Evolutionary conservation across 1,284 basidiomycete species (phyloP).

Genomic region (Flammula alnicola): DNA sequence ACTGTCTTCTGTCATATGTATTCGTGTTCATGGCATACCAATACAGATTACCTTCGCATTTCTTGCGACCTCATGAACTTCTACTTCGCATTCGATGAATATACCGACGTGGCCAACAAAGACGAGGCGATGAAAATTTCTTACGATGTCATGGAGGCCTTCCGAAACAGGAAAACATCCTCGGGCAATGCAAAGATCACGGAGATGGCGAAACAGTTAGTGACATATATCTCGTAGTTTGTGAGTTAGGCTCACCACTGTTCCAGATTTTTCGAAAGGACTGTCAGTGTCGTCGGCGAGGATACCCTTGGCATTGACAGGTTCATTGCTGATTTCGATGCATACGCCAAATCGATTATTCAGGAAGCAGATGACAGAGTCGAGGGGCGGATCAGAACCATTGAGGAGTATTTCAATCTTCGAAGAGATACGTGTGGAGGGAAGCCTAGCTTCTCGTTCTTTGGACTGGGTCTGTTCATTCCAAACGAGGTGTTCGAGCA

Average conservation of each 20-base stretch:
- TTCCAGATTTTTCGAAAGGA: slow-evolving; percentile 22
- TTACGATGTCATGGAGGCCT: slow-evolving; percentile 20
- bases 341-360: slow-evolving; percentile 38
- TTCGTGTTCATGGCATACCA: too few relatives aligned
- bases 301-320: slow-evolving; percentile 24
- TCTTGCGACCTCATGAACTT: slow-evolving; percentile 45
- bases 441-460: slow-evolving; percentile 38
- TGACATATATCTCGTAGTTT: not conserved
- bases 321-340: slow-evolving; percentile 38
- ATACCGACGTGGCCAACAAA: slow-evolving; percentile 38
- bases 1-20: not conserved
- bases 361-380: slow-evolving; percentile 41
- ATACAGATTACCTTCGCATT: slow-evolving; percentile 20
- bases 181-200: slow-evolving; percentile 15
- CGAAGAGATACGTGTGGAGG: slow-evolving; percentile 40
- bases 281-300: slow-evolving; percentile 16
- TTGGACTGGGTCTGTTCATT: slow-evolving; percentile 37
- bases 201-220: slow-evolving; percentile 24
- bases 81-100: slow-evolving; percentile 49
- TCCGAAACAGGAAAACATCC: slow-evolving; percentile 10
- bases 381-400: slow-evolving; percentile 31
- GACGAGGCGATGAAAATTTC: slow-evolving; percentile 22
- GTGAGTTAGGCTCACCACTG: not conserved
- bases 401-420: slow-evolving; percentile 39
- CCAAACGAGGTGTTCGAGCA: slow-evolving; percentile 39